A percentile compares a stretch with the other conserved stretches of the same genome.
Evolutionary conservation across 78 protist species (phyloP).

Genomic region (Guillardia theta): DNA sequence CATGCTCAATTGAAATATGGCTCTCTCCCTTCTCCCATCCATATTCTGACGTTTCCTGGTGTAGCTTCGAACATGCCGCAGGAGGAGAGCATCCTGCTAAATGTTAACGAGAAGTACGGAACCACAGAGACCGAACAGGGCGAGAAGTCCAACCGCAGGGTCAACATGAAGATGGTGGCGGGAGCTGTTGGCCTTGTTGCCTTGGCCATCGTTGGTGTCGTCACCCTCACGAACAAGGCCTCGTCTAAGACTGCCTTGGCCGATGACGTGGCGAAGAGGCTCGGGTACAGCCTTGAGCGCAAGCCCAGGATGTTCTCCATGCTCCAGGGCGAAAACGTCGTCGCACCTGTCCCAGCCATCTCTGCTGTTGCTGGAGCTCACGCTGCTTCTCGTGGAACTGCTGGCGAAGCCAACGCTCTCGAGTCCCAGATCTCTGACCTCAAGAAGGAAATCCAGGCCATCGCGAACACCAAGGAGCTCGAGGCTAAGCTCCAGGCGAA

Average conservation of each 20-base stretch:
- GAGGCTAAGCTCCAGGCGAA: constrained; percentile 28
- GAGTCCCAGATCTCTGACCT: not conserved
- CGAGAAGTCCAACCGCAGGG: not conserved
- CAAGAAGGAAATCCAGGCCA: constrained; percentile 19
- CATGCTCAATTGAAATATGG: no score
- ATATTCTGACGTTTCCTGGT: no score
- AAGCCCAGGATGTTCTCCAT: not conserved
- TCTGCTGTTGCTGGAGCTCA: not conserved
- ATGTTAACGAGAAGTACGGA: not conserved
- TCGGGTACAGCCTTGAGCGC: not conserved
- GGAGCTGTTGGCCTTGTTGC: not conserved
- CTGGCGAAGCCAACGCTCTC: not conserved
- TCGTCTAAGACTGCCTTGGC: not conserved
- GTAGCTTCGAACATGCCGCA: not conserved
- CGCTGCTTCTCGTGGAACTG: not conserved
- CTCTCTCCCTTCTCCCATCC: no score
- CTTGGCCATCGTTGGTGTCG: not conserved
- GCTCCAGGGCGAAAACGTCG: not conserved
- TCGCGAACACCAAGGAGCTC: constrained; percentile 10
- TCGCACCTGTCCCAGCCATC: not conserved
- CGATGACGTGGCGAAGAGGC: not conserved
- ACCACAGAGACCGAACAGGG: not conserved
- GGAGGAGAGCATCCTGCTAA: not conserved
- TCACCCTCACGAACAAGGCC: not conserved
- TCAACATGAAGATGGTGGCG: not conserved